These are phyloP conservation scores for Geotrichum macrosporum DNA, from an alignment of 1,139 yeast species.

Conservation along the genomic window DNA sequence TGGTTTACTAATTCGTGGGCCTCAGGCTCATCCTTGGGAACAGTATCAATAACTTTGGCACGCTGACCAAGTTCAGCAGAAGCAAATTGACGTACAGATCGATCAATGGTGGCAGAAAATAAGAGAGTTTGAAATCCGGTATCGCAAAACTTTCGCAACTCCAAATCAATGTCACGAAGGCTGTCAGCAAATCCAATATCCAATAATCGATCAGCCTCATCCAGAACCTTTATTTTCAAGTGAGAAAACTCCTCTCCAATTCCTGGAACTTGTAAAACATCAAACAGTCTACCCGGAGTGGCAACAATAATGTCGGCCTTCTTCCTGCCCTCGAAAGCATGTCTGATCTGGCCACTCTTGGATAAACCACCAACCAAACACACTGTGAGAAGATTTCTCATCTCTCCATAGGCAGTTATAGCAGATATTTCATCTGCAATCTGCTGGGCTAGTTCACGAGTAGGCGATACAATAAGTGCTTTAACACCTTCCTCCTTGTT, in stretches of 20 bases:
- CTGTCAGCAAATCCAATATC: conserved; percentile 73
- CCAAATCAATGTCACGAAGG: conserved; percentile 51
- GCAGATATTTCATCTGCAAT: conserved; percentile 60
- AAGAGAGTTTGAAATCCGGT: conserved; percentile 58
- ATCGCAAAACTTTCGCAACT: conserved; percentile 41
- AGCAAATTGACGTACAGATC: conserved; percentile 63
- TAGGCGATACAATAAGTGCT: conserved; percentile 78
- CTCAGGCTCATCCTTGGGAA: conserved; percentile 67
- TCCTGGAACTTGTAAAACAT: conserved; percentile 45
- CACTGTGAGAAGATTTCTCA: conserved; percentile 38
- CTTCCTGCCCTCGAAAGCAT: conserved; percentile 31
- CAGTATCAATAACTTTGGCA: conserved; percentile 70
- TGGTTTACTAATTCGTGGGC: conserved; percentile 76
- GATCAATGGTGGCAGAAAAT: conserved; percentile 84
- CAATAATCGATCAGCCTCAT: conserved; percentile 82
- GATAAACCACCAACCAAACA: conserved; percentile 52
- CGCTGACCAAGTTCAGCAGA: conserved; percentile 57
- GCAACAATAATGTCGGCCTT: conserved; percentile 63
- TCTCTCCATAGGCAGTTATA: conserved; percentile 37
- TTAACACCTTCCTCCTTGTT: conserved; percentile 34
- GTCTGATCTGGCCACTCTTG: conserved; percentile 39
- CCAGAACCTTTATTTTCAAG: conserved; percentile 66
- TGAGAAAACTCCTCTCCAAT: conserved; percentile 50
- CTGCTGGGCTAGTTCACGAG: conserved; percentile 88
- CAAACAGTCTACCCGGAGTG: conserved; percentile 85